Base-by-base conservation (phyloP, 768 basidiomycete genomes). In the Sutorius australiensis region DNA sequence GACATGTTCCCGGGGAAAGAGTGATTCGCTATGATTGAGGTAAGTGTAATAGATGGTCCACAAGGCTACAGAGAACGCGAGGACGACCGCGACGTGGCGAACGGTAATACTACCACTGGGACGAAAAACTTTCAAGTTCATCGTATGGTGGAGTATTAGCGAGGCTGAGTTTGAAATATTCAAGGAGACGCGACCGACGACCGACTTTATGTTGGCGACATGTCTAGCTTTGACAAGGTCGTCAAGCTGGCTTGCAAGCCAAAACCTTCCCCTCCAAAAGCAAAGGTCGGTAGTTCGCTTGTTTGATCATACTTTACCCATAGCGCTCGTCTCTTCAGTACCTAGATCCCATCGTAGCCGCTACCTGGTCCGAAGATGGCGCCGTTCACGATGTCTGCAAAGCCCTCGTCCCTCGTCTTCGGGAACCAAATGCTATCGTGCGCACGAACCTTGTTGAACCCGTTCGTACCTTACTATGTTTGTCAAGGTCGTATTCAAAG, bases 221-320 rank as follows among this genome's bases (percentile, higher is more conserved):
- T 87, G 86, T 86, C 87, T 61, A 86, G 84, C 73, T 89, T 80
- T 71, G 89, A 91, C 77, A 91, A 98, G 78, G 86, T 89, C 65
- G 89, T 98, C 61, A 97, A 95, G 75, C 74, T 92, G 67, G 97
- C 95, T 13, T 98, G 94, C 75, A 98, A 98, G 79, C 92, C 95
- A 51, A 98, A 98, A 75, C 84, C 91, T 42, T 92, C 92, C 2
- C 86, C 92, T 2, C 97, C 97, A 56, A 99, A 99, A 74, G 74
- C 92, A 58, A 99, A 99, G 81, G 95, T 92, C 54, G 16, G 73
- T 68, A 1, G 7, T 14, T 27, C 21, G 5, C 17, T 16, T 3
- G 6, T 19, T 36, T 39, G 41, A n/a, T 36, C 34, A 7, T 10
- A 11, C 3, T 16, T 7, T 40, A 34, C 51, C 24, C 46, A 54